Evolutionary conservation across 2,329 filamentous ascomycete genomes (phyloP).

Genomic region (Xylaria sp.): DNA sequence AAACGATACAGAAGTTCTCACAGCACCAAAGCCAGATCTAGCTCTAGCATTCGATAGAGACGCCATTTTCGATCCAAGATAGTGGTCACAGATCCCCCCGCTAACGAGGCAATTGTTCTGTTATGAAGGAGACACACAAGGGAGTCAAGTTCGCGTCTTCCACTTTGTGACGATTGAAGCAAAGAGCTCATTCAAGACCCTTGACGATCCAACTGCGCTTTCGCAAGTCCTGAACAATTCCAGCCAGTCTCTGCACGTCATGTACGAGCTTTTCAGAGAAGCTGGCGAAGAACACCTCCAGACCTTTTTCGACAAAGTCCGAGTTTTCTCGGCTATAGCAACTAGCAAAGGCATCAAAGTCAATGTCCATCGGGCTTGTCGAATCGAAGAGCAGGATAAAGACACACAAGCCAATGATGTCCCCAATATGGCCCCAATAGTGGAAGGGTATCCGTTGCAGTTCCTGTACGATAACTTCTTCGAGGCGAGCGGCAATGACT

Average conservation of each 20-base stretch:
- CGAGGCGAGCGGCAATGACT: not conserved
- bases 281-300: slow-evolving; percentile 3
- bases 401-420: not conserved
- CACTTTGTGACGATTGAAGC: slow-evolving; percentile 20
- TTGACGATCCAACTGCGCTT: not conserved
- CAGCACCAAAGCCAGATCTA: slow-evolving; percentile 6
- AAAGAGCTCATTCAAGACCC: not conserved
- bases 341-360: not conserved
- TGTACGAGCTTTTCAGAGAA: slow-evolving; percentile 25
- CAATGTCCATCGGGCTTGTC: slow-evolving; percentile 8
- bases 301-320: slow-evolving; percentile 1
- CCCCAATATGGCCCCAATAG: no score
- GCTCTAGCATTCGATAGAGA: slow-evolving; percentile 3
- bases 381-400: not conserved
- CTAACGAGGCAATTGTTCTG: not conserved
- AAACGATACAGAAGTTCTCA: not conserved
- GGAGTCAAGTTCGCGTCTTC: slow-evolving; percentile 4
- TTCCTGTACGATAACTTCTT: not conserved
- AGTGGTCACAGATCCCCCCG: not conserved
- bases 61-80: not conserved
- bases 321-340: slow-evolving; percentile 3
- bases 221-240: slow-evolving; percentile 9
- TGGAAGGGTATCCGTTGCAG: not conserved
- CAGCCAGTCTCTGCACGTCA: slow-evolving; percentile 16
- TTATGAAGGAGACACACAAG: slow-evolving; percentile 3